Evolutionary conservation across 495 filamentous ascomycete genomes (phyloP).

Genomic region (Hyaloscypha hepaticicola): DNA sequence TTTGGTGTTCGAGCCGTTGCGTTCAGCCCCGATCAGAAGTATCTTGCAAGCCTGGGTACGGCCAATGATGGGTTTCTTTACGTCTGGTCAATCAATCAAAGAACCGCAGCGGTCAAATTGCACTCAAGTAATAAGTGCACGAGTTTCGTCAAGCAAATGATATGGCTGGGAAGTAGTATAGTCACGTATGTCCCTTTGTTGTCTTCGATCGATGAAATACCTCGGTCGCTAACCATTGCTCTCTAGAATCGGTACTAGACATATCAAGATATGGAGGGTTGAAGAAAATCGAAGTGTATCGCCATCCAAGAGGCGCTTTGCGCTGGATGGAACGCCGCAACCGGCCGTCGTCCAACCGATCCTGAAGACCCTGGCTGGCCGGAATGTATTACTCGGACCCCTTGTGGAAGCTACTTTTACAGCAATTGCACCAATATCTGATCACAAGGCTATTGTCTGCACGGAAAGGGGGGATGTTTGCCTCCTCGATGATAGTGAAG

Average conservation of each 20-base stretch:
- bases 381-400: conserved; percentile 71
- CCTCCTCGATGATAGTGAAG: conserved; percentile 73
- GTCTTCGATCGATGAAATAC: conserved; percentile 9
- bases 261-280: conserved; percentile 91
- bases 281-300: conserved; percentile 55
- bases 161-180: conserved; percentile 66
- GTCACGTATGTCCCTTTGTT: conserved; percentile 53
- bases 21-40: conserved; percentile 85
- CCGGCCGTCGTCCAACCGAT: conserved; percentile 25
- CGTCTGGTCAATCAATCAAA: conserved; percentile 80
- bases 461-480: conserved; percentile 74
- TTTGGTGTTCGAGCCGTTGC: conserved; percentile 86
- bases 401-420: conserved; percentile 83
- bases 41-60: conserved; percentile 82
- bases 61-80: conserved; percentile 93
- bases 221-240: conserved; percentile 34
- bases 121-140: conserved; percentile 96
- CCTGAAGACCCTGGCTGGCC: conserved; percentile 52
- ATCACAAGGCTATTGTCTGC: conserved; percentile 67
- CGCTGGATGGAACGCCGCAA: conserved; percentile 38
- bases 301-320: conserved; percentile 48
- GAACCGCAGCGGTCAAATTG: conserved; percentile 79
- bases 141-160: conserved; percentile 74
- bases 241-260: conserved; percentile 75
- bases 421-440: conserved; percentile 70